Conservation (phyloP, 2,329 filamentous ascomycete genomes). For the Ceratocystis cacaofunesta region DNA sequence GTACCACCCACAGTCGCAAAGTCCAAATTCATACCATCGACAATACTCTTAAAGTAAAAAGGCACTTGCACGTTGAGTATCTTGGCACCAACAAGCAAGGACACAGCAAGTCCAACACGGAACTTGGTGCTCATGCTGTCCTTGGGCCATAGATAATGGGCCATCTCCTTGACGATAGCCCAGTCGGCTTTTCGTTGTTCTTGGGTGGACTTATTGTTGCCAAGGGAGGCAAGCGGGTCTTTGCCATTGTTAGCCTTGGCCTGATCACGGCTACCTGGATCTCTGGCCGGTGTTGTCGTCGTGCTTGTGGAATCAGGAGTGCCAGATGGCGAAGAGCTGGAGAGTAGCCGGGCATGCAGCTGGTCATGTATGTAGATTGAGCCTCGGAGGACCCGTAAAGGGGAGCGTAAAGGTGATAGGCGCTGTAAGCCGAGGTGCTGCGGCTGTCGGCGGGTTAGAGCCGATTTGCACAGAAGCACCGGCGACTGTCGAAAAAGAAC, state of each 20-base stretch:
- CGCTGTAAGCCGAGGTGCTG: constrained; percentile 7
- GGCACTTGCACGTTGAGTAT: constrained; percentile 94
- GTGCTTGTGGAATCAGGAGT: not conserved
- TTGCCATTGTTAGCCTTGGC: constrained; percentile 15
- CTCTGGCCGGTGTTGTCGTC: not conserved
- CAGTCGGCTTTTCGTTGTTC: constrained; percentile 95
- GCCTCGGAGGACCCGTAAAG: constrained; percentile 10
- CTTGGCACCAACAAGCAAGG: constrained; percentile 76
- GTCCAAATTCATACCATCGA: constrained; percentile 96
- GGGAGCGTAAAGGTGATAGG: constrained; percentile 1
- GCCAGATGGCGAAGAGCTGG: not conserved
- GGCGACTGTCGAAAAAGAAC: constrained; percentile 12
- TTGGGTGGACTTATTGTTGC: constrained; percentile 48
- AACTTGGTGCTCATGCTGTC: constrained; percentile 57
- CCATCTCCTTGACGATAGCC: constrained; percentile 98
- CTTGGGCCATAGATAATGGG: constrained; percentile 89
- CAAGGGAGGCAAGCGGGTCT: constrained; percentile 48
- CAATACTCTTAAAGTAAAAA: constrained; percentile 97
- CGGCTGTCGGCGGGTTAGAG: constrained; percentile 7
- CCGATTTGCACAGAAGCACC: constrained; percentile 6
- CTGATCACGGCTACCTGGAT: not conserved
- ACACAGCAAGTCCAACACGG: constrained; percentile 72
- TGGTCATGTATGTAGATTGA: constrained; percentile 12
- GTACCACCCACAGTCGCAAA: constrained; percentile 76
- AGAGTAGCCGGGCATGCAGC: constrained; percentile 12